These are phyloP conservation scores for Tetrapisispora arboricola DNA, from an alignment of 805 yeast species.

Conservation along the genomic window DNA sequence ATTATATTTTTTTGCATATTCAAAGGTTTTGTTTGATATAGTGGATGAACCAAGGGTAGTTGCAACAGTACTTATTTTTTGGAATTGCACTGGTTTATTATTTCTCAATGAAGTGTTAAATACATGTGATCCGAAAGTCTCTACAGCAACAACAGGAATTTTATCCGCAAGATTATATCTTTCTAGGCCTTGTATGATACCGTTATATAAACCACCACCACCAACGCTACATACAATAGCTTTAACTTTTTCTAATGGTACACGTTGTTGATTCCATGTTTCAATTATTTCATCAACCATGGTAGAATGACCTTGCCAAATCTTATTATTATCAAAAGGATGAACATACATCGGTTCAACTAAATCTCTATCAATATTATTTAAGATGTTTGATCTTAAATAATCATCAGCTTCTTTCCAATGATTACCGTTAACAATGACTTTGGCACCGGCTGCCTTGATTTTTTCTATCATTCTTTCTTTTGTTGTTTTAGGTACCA, in stretches of 20 bases:
- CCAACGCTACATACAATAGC: constrained; percentile 47
- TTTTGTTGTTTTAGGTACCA: constrained; percentile 44
- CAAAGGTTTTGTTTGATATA: constrained; percentile 42
- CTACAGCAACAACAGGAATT: constrained; percentile 40
- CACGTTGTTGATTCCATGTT: constrained; percentile 16
- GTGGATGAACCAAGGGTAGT: constrained; percentile 53
- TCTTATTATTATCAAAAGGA: constrained; percentile 41
- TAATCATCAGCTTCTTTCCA: constrained; percentile 44
- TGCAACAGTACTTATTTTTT: constrained; percentile 46
- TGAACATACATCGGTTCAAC: constrained; percentile 40
- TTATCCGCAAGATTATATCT: constrained; percentile 28
- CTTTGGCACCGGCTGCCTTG: constrained; percentile 36
- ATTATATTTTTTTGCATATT: constrained; percentile 32
- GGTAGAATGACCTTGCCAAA: constrained; percentile 47
- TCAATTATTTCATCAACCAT: constrained; percentile 36
- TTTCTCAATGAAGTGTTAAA: constrained; percentile 41
- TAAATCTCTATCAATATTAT: constrained; percentile 9
- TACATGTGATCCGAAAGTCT: constrained; percentile 55
- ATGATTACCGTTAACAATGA: constrained; percentile 36
- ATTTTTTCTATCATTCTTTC: constrained; percentile 34
- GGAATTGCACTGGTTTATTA: constrained; percentile 35
- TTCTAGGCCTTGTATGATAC: constrained; percentile 37
- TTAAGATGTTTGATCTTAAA: constrained; percentile 27
- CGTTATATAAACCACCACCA: constrained; percentile 50
- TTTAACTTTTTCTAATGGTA: constrained; percentile 24